phyloP scores from a whole-genome alignment of 768 basidiomycete genomes.

The Phaffia tasmanica region DNA sequence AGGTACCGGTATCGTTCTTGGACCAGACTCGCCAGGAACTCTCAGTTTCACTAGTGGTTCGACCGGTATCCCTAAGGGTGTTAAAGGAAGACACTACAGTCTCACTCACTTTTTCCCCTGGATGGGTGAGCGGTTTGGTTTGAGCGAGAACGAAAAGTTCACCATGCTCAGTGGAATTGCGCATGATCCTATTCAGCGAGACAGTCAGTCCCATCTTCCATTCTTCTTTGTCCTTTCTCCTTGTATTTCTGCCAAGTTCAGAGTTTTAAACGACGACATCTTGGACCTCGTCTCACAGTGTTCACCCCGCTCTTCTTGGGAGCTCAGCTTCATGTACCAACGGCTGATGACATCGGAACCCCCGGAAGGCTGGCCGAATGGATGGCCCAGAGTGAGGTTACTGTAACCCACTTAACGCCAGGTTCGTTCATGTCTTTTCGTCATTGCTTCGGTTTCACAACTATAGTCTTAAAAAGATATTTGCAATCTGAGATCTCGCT shows the following conservation, averaged over 20 bases:
- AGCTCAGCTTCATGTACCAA: constrained; percentile 88
- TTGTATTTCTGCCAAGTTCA: background rate
- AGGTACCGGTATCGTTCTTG: constrained; percentile 71
- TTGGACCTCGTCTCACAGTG: constrained; percentile 47
- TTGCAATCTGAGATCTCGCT: background rate
- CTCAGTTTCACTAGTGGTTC: constrained; percentile 94
- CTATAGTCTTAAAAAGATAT: too few species aligned
- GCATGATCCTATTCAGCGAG: constrained; percentile 96
- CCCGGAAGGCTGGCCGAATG: constrained; percentile 94
- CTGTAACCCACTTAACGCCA: constrained; percentile 94
- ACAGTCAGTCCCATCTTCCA: constrained; percentile 58
- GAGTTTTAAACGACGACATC: background rate
- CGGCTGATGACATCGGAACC: constrained; percentile 90
- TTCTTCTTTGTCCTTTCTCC: too few species aligned
- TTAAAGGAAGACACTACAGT: constrained; percentile 84
- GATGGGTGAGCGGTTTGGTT: constrained; percentile 82
- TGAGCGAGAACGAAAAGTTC: constrained; percentile 66
- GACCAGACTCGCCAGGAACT: constrained; percentile 92
- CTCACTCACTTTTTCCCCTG: constrained; percentile 99
- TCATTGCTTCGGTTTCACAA: background rate
- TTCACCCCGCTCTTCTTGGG: constrained; percentile 98
- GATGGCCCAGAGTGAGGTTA: constrained; percentile 87
- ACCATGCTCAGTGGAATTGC: constrained; percentile 99
- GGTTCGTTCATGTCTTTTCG: constrained; percentile 28
- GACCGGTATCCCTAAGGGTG: constrained; percentile 98